Conservation (phyloP, 441 rosid genomes). For the Sinapis alba region DNA sequence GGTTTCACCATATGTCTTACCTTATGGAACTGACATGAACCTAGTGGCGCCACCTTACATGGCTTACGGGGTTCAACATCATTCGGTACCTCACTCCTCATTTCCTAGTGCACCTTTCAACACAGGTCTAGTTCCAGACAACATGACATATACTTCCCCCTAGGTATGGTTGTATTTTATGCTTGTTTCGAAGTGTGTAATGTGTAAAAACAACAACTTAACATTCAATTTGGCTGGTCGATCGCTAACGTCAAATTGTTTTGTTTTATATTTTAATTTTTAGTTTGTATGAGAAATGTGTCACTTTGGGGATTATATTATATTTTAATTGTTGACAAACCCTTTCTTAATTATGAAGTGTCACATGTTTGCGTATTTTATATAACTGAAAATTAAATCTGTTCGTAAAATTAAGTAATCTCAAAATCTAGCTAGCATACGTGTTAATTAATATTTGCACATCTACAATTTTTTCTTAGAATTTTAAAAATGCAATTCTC, state of each 20-base stretch:
- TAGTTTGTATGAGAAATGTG: too few species aligned
- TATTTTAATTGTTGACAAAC: too few species aligned
- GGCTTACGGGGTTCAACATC: slow-evolving; percentile 65
- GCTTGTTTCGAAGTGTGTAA: neutral
- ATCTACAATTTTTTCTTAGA: too few species aligned
- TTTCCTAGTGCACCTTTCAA: slow-evolving; percentile 73
- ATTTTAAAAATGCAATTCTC: too few species aligned
- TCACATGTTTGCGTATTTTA: neutral
- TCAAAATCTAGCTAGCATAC: too few species aligned
- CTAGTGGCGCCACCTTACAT: slow-evolving; percentile 53
- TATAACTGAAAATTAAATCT: too few species aligned
- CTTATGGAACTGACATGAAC: slow-evolving; percentile 81
- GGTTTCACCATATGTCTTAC: slow-evolving; percentile 70
- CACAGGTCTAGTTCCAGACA: slow-evolving; percentile 56
- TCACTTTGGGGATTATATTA: too few species aligned
- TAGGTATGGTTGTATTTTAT: neutral
- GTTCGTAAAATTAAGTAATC: too few species aligned
- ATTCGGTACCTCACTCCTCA: slow-evolving; percentile 46
- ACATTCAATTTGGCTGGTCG: neutral
- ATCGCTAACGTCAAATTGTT: neutral
- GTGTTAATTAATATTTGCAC: too few species aligned
- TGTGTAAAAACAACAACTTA: too few species aligned
- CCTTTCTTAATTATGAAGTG: neutral
- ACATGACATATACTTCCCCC: slow-evolving; percentile 48
- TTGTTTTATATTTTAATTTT: neutral